These are phyloP conservation scores for Zea mays DNA, from an alignment of 176 grass and related monocot genomes.

Conservation along the genomic window Zm-B73-REFERENCE-NAM-5.0 NC_050100.1:5051001-5051500, in stretches of 20 bases:
- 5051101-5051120: too few relatives aligned
- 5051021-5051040: not conserved
- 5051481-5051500: not conserved
- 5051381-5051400: not conserved
- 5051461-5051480: slow-evolving; percentile 2
- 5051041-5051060: too few relatives aligned
- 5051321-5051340: too few relatives aligned
- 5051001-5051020: not conserved
- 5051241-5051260: too few relatives aligned
- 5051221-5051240: too few relatives aligned
- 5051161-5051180: not conserved
- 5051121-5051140: too few relatives aligned
- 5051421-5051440: not conserved
- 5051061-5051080: too few relatives aligned
- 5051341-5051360: too few relatives aligned
- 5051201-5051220: not conserved
- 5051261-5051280: not conserved
- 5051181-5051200: not conserved
- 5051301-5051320: too few relatives aligned
- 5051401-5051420: slow-evolving; percentile 5
- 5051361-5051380: too few relatives aligned
- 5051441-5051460: not conserved
- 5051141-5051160: too few relatives aligned
- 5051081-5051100: too few relatives aligned
- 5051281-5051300: not conserved